These are phyloP conservation scores for Acacia melanoxylon DNA, from an alignment of 306 rosid species.

Conservation along the genomic window DNA sequence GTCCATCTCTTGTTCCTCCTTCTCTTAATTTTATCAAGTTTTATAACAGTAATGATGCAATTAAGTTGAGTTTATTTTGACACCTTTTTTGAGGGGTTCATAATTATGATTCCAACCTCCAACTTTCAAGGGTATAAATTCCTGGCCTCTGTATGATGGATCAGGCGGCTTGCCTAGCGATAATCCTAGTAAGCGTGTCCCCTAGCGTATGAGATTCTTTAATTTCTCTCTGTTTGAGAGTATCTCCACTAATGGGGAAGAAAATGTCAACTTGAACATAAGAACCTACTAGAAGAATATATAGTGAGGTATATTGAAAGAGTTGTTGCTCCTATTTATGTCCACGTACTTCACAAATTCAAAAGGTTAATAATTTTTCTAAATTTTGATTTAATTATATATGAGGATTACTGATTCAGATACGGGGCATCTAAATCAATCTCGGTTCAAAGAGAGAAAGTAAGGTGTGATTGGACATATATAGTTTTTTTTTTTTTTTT, in stretches of 20 bases:
- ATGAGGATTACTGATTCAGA: neutral
- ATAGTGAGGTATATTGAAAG: neutral
- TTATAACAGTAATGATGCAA: no score
- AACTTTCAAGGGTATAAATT: constrained; percentile 23
- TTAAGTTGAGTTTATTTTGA: no score
- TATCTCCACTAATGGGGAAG: neutral
- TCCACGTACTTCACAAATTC: no score
- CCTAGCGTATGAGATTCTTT: neutral
- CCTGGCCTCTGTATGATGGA: constrained; percentile 2
- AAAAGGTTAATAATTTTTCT: no score
- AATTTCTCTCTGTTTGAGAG: neutral
- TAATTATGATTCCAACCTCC: constrained; percentile 26
- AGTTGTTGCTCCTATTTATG: neutral
- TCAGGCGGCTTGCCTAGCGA: neutral
- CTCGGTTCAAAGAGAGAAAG: neutral
- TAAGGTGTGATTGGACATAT: neutral
- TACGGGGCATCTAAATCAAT: neutral
- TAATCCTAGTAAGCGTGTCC: constrained; percentile 3
- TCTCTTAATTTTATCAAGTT: no score
- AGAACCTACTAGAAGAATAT: neutral
- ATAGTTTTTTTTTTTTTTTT: no score
- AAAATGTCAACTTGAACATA: constrained; percentile 11
- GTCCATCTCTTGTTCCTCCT: no score
- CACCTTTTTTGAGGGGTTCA: neutral
- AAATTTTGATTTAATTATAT: neutral